Percentiles rank a stretch among this genome's conserved stretches.
Evolutionary conservation across 2,329 filamentous ascomycete genomes (phyloP).

Genomic region (Aureobasidium melanogenum): DNA sequence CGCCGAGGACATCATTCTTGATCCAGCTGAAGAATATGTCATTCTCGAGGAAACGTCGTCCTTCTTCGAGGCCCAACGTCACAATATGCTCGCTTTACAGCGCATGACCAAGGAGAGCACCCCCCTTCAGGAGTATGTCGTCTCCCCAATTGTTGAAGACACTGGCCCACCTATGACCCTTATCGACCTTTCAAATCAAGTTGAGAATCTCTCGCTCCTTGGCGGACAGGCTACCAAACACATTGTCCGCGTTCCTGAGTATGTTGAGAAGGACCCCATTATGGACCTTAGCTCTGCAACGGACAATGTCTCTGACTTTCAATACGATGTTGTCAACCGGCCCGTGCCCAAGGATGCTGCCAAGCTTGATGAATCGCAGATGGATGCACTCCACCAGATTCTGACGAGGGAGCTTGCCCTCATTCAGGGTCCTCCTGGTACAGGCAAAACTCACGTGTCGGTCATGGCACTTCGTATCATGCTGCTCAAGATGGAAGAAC

Average conservation of each 20-base stretch:
- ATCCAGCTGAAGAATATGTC: conserved; percentile 59
- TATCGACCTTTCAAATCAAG: conserved; percentile 3
- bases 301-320: background rate
- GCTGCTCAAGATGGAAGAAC: conserved; percentile 45
- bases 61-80: conserved; percentile 69
- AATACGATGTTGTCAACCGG: background rate
- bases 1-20: conserved; percentile 52
- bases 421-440: conserved; percentile 74
- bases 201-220: background rate
- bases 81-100: conserved; percentile 67
- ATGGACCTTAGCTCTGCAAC: conserved; percentile 37
- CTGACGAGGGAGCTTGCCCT: conserved; percentile 64
- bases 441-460: conserved; percentile 75
- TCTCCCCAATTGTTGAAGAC: background rate
- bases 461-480: conserved; percentile 61
- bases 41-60: conserved; percentile 70
- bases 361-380: conserved; percentile 63
- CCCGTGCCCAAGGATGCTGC: conserved; percentile 20
- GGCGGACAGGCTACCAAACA: background rate
- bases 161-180: background rate
- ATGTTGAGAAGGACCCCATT: conserved; percentile 41
- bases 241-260: conserved; percentile 35
- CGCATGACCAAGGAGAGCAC: conserved; percentile 46
- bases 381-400: conserved; percentile 58
- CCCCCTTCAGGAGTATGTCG: background rate